phyloP scores from a whole-genome alignment of 805 yeast species.

The Metschnikowia rubicola region DNA sequence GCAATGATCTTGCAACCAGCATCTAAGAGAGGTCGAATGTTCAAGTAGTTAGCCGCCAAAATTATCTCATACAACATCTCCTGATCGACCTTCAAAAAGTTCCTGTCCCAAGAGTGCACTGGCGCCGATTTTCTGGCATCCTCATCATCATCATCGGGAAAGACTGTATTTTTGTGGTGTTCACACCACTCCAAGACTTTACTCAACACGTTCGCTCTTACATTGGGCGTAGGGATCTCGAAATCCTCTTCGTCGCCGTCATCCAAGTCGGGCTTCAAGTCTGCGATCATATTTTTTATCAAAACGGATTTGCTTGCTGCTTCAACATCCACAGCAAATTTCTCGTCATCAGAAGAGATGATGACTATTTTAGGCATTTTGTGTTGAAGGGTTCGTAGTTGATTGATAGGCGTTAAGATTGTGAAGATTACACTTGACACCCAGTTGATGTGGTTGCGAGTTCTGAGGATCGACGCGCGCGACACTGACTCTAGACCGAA shows the following conservation, averaged over 20 bases:
- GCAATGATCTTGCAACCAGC: conserved; percentile 82
- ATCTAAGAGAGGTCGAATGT: conserved; percentile 69
- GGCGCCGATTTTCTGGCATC: conserved; percentile 87
- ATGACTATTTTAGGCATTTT: conserved; percentile 45
- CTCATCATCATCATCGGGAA: conserved; percentile 77
- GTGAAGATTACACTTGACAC: background rate
- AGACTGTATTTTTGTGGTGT: conserved; percentile 78
- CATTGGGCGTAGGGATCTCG: conserved; percentile 88
- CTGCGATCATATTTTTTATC: conserved; percentile 82
- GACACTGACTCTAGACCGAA: no score
- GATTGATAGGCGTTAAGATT: background rate
- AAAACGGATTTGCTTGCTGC: conserved; percentile 85
- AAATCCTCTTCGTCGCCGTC: conserved; percentile 53
- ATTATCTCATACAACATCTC: conserved; percentile 82
- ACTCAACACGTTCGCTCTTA: conserved; percentile 78
- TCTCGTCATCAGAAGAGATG: conserved; percentile 78
- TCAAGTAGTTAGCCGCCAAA: conserved; percentile 75
- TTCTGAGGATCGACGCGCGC: no score
- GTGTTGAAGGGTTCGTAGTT: conserved; percentile 1
- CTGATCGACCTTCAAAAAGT: conserved; percentile 89
- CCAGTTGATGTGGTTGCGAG: no score
- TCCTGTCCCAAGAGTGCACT: conserved; percentile 93
- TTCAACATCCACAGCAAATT: conserved; percentile 69
- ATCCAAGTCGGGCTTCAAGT: conserved; percentile 57
- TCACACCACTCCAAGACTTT: conserved; percentile 97